Evolutionary conservation across 1,284 basidiomycete species (phyloP).

Genomic region (Chondrostereum purpureum): DNA sequence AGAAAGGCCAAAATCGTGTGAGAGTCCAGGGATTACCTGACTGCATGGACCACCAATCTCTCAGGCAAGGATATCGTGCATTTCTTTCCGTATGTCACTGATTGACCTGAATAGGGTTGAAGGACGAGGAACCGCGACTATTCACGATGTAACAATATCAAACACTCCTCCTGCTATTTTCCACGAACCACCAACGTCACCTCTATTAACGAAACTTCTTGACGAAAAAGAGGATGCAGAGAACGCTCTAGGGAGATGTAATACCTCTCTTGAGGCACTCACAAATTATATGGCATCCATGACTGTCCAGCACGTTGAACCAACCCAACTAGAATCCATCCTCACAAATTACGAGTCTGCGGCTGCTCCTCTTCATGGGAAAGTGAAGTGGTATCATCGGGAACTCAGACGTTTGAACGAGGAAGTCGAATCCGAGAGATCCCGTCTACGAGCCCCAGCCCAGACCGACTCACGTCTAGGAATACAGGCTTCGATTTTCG

Average conservation of each 20-base stretch:
- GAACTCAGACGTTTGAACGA: slow-evolving; percentile 12
- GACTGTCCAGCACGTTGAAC: slow-evolving; percentile 17
- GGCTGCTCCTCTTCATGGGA: slow-evolving; percentile 19
- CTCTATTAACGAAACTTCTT: slow-evolving; percentile 15
- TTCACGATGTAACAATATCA: slow-evolving; percentile 15
- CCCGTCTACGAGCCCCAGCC: slow-evolving; percentile 7
- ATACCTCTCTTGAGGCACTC: slow-evolving; percentile 16
- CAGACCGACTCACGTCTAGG: slow-evolving; percentile 11
- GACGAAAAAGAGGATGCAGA: slow-evolving; percentile 15
- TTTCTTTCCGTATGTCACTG: background rate
- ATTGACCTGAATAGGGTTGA: slow-evolving; percentile 14
- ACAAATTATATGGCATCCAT: slow-evolving; percentile 18
- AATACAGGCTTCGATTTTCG: slow-evolving; percentile 16
- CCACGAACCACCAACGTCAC: background rate
- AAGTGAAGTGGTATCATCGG: slow-evolving; percentile 14
- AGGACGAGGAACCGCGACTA: slow-evolving; percentile 16
- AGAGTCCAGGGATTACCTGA: slow-evolving; percentile 27
- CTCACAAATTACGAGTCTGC: slow-evolving; percentile 20
- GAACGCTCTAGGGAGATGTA: slow-evolving; percentile 20
- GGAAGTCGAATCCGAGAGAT: slow-evolving; percentile 11
- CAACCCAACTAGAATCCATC: slow-evolving; percentile 16
- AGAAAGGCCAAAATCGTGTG: slow-evolving; percentile 29
- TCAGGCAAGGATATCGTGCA: slow-evolving; percentile 22
- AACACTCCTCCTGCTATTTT: background rate
- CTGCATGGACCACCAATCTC: slow-evolving; percentile 26